These are phyloP conservation scores for Earliella scabrosa DNA, from an alignment of 1,284 basidiomycete species.

Conservation along the genomic window DNA sequence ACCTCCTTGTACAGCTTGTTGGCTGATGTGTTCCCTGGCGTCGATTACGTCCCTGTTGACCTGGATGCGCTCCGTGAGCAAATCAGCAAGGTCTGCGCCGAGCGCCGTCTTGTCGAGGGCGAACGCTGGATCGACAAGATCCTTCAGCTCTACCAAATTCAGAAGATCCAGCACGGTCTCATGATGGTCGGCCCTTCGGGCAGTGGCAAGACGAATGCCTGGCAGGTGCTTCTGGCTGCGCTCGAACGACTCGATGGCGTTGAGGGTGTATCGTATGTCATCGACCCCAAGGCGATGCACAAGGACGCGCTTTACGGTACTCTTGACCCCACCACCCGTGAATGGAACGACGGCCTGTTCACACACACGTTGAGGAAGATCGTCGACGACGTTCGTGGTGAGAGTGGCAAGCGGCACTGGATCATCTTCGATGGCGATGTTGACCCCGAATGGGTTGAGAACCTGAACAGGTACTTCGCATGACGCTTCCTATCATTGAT, in stretches of 20 bases:
- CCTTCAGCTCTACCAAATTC: constrained; percentile 97
- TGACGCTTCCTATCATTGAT: constrained; percentile 1
- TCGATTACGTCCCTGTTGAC: constrained; percentile 90
- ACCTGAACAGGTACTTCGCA: constrained; percentile 86
- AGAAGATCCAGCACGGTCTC: constrained; percentile 98
- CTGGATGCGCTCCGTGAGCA: constrained; percentile 85
- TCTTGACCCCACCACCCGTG: constrained; percentile 95
- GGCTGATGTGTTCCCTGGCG: constrained; percentile 97
- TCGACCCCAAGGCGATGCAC: constrained; percentile 99
- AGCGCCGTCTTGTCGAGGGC: constrained; percentile 84
- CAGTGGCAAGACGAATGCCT: constrained; percentile 96
- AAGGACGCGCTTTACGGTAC: constrained; percentile 99
- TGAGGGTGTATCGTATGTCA: constrained; percentile 95
- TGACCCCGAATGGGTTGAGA: constrained; percentile 99
- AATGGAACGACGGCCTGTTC: constrained; percentile 99
- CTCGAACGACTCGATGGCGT: constrained; percentile 91
- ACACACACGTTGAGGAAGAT: constrained; percentile 98
- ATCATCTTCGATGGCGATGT: constrained; percentile 99
- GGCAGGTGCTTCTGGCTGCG: constrained; percentile 92
- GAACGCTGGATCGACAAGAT: constrained; percentile 96
- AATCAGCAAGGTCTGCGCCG: constrained; percentile 86
- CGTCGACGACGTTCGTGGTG: constrained; percentile 97
- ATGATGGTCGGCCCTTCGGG: constrained; percentile 99
- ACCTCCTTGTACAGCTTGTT: constrained; percentile 65
- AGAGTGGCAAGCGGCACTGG: constrained; percentile 97